Conservation (phyloP, 1,284 basidiomycete species). For the Xerocomus minutiporus region DNA sequence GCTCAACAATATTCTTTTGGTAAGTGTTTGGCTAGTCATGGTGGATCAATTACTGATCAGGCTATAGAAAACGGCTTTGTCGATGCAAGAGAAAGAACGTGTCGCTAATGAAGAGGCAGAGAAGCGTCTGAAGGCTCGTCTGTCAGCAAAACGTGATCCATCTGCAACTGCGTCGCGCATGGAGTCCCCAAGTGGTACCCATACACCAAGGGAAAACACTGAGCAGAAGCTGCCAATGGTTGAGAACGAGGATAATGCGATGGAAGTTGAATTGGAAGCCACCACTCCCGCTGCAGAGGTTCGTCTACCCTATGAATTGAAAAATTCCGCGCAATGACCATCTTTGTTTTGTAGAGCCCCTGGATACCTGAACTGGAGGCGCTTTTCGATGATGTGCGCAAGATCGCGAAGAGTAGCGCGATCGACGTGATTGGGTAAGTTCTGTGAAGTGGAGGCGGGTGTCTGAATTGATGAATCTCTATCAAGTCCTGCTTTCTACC, state of each 20-base stretch:
- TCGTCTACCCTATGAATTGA: constrained; percentile 2
- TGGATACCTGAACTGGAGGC: constrained; percentile 71
- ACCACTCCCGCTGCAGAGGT: constrained; percentile 23
- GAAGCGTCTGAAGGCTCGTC: constrained; percentile 68
- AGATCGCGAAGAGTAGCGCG: constrained; percentile 61
- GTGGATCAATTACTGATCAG: constrained; percentile 10
- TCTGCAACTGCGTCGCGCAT: constrained; percentile 49
- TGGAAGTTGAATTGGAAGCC: constrained; percentile 43
- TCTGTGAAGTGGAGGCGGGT: neutral
- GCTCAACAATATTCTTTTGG: constrained; percentile 61
- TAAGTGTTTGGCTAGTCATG: constrained; percentile 32
- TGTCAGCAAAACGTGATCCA: constrained; percentile 74
- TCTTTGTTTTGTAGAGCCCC: constrained; percentile 45
- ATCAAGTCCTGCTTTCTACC: constrained; percentile 78
- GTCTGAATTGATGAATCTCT: constrained; percentile 7
- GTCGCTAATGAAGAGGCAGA: constrained; percentile 68
- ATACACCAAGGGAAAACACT: constrained; percentile 33
- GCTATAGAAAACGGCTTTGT: constrained; percentile 50
- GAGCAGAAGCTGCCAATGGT: constrained; percentile 34
- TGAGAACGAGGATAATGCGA: constrained; percentile 48
- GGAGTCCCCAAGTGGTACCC: constrained; percentile 52
- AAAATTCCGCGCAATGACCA: constrained; percentile 11
- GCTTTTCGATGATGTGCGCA: constrained; percentile 67
- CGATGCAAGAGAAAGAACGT: constrained; percentile 60
- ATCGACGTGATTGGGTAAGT: constrained; percentile 69